Evolutionary conservation across 2,329 filamentous ascomycete species (phyloP).

Genomic region (Calonectria fujianensis): DNA sequence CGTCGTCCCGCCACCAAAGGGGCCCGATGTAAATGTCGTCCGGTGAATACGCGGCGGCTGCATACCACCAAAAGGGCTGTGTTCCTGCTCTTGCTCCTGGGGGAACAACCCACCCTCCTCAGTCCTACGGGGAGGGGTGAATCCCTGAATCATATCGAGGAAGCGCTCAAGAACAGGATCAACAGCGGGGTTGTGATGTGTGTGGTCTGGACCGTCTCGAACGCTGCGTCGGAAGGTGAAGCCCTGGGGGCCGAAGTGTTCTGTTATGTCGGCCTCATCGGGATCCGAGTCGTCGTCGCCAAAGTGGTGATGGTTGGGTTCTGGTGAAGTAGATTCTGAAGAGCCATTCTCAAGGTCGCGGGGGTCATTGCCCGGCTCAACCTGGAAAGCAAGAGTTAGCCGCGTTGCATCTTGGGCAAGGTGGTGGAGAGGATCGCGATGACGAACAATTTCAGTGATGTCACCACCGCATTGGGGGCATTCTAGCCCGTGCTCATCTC

Average conservation of each 20-base stretch:
- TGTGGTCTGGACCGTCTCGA: conserved; percentile 51
- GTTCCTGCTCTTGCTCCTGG: conserved; percentile 39
- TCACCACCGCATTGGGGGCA: conserved; percentile 89
- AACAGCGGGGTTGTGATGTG: conserved; percentile 56
- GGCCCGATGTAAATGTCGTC: conserved; percentile 62
- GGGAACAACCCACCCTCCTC: conserved; percentile 43
- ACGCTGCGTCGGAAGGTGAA: conserved; percentile 64
- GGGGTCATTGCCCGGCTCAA: conserved; percentile 77
- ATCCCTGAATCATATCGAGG: conserved; percentile 65
- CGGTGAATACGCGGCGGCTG: conserved; percentile 58
- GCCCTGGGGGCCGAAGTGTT: conserved; percentile 67
- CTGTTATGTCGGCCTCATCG: conserved; percentile 76
- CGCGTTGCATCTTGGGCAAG: not conserved
- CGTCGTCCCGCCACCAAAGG: conserved; percentile 64
- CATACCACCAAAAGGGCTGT: conserved; percentile 49
- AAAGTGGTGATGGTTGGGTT: conserved; percentile 51
- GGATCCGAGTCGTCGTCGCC: conserved; percentile 70
- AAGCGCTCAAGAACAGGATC: conserved; percentile 66
- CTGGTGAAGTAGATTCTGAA: conserved; percentile 57
- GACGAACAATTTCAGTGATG: conserved; percentile 88
- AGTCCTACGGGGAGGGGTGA: conserved; percentile 52
- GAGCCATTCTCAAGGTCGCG: conserved; percentile 63
- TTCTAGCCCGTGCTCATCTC: conserved; percentile 78
- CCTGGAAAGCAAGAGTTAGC: conserved; percentile 61
- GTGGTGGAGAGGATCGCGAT: not conserved